These are phyloP conservation scores for Cadophora gregata DNA, from an alignment of 2,329 filamentous ascomycete genomes.

Conservation along the genomic window DNA sequence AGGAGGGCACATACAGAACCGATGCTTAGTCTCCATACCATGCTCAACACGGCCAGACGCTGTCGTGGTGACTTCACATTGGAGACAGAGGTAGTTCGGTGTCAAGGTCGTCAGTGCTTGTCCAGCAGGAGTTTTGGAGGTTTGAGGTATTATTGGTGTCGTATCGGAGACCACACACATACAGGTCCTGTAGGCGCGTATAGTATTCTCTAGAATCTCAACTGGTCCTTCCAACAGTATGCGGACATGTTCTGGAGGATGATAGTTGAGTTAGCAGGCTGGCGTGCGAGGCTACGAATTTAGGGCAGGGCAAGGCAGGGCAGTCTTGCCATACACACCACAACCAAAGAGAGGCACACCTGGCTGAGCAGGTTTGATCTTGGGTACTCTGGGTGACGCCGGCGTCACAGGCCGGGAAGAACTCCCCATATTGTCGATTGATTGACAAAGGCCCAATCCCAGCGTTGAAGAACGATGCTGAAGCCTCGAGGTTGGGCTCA, in stretches of 20 bases:
- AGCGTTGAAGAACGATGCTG: slow-evolving; percentile 1
- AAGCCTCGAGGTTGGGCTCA: slow-evolving; percentile 11
- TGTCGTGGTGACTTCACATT: slow-evolving; percentile 73
- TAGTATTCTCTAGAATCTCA: slow-evolving; percentile 69
- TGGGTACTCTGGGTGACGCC: slow-evolving; percentile 44
- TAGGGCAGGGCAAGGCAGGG: no score
- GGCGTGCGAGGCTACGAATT: slow-evolving; percentile 26
- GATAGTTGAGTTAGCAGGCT: slow-evolving; percentile 34
- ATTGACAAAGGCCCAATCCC: neutral
- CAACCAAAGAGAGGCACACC: slow-evolving; percentile 68
- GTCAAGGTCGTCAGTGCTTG: slow-evolving; percentile 65
- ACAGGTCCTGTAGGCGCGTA: slow-evolving; percentile 74
- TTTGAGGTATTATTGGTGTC: slow-evolving; percentile 68
- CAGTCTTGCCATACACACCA: slow-evolving; percentile 52
- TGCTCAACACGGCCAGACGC: slow-evolving; percentile 71
- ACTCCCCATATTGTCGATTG: slow-evolving; percentile 37
- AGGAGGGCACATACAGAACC: slow-evolving; percentile 73
- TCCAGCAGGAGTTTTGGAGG: slow-evolving; percentile 63
- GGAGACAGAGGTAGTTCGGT: slow-evolving; percentile 74
- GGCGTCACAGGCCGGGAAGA: slow-evolving; percentile 42
- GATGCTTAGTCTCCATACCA: slow-evolving; percentile 71
- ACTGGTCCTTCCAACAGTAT: slow-evolving; percentile 64
- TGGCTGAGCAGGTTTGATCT: slow-evolving; percentile 63
- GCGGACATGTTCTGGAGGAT: slow-evolving; percentile 73
- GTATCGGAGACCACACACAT: slow-evolving; percentile 74